Evolutionary conservation across 306 rosid genomes (phyloP).

Genomic region (Vigna mungo): DNA sequence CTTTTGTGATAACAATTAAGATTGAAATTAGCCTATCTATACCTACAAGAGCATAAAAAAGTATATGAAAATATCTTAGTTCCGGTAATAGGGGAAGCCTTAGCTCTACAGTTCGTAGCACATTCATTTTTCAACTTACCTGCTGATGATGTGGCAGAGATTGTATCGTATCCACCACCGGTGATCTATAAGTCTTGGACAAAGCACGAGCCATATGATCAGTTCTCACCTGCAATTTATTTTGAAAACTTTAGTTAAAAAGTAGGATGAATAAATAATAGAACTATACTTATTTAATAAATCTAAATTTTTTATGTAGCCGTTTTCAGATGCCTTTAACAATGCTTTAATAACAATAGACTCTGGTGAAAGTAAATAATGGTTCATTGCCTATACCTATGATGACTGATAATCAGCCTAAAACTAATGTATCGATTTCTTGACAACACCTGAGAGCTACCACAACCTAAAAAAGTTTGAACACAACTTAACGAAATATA

Average conservation of each 20-base stretch:
- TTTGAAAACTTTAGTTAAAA: slow-evolving; percentile 23
- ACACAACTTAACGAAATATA: slow-evolving; percentile 19
- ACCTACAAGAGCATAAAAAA: not conserved
- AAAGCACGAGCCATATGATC: slow-evolving; percentile 87
- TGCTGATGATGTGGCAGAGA: slow-evolving; percentile 98
- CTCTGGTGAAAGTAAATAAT: not conserved
- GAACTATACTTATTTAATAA: not conserved
- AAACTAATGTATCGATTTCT: not conserved
- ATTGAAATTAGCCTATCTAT: not conserved
- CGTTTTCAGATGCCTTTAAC: not conserved
- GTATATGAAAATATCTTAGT: not conserved
- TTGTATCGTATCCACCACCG: slow-evolving; percentile 84
- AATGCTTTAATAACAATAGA: not conserved
- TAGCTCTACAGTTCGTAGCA: slow-evolving; percentile 11
- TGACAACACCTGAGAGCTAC: not conserved
- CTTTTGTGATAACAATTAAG: slow-evolving; percentile 3
- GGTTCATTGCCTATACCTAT: not conserved
- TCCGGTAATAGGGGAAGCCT: not conserved
- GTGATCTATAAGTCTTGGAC: slow-evolving; percentile 85
- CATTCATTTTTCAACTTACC: slow-evolving; percentile 57
- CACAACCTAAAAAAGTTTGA: slow-evolving; percentile 13
- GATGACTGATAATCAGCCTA: slow-evolving; percentile 4
- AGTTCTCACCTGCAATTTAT: slow-evolving; percentile 74
- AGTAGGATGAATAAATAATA: not conserved
- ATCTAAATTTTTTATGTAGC: not conserved